phyloP scores from a whole-genome alignment of 345 rosid genomes.

The Atalantia buxifolia region DNA sequence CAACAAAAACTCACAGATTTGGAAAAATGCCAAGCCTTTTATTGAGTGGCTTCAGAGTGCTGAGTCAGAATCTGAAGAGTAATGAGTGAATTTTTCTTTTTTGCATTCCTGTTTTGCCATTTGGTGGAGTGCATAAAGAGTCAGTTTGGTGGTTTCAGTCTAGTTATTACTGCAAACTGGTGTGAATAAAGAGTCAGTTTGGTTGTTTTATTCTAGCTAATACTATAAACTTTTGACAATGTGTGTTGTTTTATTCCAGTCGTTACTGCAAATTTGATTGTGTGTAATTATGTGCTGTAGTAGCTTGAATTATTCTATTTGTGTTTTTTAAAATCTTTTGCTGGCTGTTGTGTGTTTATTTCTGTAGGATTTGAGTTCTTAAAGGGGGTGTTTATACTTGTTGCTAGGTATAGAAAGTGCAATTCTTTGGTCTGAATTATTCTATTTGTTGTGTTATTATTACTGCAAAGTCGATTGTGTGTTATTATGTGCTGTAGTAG shows the following conservation, averaged over 20 bases:
- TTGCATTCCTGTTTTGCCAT: not conserved
- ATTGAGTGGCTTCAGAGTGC: constrained; percentile 76
- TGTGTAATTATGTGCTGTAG: not conserved
- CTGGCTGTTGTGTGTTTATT: not conserved
- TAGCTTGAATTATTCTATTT: not conserved
- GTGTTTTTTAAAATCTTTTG: not conserved
- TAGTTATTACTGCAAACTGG: not conserved
- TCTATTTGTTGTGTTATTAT: too few species aligned
- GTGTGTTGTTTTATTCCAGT: too few species aligned
- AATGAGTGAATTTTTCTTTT: constrained; percentile 15
- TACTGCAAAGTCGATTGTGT: not conserved
- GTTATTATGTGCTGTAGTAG: not conserved
- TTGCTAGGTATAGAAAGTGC: not conserved
- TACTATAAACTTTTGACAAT: not conserved
- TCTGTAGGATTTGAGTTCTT: not conserved
- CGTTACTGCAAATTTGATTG: not conserved
- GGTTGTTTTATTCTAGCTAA: not conserved
- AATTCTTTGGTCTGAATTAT: too few species aligned
- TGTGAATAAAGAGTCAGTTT: not conserved
- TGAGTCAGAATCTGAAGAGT: constrained; percentile 70
- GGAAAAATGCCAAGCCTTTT: constrained; percentile 56
- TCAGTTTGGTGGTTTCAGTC: not conserved
- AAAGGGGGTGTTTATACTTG: too few species aligned
- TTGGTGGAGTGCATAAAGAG: not conserved
- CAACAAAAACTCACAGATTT: constrained; percentile 32